Percentiles rank a stretch among this genome's conserved stretches.
Evolutionary conservation across 768 basidiomycete species (phyloP).

Genomic region (Leucosporidium scottii): DNA sequence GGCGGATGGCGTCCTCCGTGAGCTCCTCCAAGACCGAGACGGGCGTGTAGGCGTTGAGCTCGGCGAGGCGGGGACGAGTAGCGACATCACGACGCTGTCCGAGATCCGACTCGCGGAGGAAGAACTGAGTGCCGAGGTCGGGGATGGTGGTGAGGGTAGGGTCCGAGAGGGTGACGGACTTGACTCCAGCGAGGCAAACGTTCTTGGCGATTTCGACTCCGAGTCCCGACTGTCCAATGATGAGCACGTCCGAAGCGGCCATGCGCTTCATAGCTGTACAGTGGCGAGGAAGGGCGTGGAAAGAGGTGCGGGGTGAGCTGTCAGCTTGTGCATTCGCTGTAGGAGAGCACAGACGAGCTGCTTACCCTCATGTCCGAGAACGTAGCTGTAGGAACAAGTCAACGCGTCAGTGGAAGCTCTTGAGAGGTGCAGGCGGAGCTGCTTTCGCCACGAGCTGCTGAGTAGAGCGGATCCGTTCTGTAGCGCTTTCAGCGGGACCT

Average conservation of each 20-base stretch:
- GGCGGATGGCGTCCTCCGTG: slow-evolving; percentile 72
- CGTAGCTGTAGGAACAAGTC: slow-evolving; percentile 7
- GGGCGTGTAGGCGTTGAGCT: slow-evolving; percentile 93
- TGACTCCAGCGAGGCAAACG: slow-evolving; percentile 88
- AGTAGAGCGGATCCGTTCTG: not conserved
- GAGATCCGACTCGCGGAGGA: slow-evolving; percentile 76
- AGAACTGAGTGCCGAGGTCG: slow-evolving; percentile 97
- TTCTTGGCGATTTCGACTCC: slow-evolving; percentile 99
- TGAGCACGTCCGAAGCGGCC: slow-evolving; percentile 89
- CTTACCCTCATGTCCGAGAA: slow-evolving; percentile 29
- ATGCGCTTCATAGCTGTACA: slow-evolving; percentile 91
- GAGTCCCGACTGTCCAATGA: slow-evolving; percentile 83
- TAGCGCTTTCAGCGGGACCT: not conserved
- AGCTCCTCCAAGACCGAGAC: slow-evolving; percentile 79
- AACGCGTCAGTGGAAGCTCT: not conserved
- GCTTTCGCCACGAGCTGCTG: too few relatives aligned
- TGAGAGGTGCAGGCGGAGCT: too few relatives aligned
- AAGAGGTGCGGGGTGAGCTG: not conserved
- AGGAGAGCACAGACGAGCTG: not conserved
- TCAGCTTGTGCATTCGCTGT: not conserved
- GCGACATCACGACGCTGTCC: slow-evolving; percentile 82
- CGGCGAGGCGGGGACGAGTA: slow-evolving; percentile 78
- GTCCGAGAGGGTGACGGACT: slow-evolving; percentile 91
- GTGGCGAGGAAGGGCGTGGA: not conserved
- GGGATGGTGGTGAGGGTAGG: slow-evolving; percentile 78